Evolutionary conservation across 2,329 filamentous ascomycete genomes (phyloP), one percentile per base, ranked within the genome.

Genomic region (Ophiostoma himal-ulmi): DNA sequence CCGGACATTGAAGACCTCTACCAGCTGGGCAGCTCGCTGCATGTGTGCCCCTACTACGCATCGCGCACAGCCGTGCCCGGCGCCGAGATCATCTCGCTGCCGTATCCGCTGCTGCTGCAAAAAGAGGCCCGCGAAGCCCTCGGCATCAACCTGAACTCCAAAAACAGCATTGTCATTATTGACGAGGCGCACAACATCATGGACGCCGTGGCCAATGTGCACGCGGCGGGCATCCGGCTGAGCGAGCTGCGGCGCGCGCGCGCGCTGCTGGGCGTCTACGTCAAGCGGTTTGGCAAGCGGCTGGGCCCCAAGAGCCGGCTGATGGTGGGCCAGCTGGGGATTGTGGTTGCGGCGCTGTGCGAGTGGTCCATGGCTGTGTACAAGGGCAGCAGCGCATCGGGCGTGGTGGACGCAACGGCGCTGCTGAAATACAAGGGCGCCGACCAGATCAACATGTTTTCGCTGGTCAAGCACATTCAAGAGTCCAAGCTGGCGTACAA

Each of bases 151-250:
- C 80, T 99, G 10, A 93, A 96, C 75, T 65, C 67, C 3, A 54
- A 62, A 39, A 88, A 89, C 5, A 95, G 96, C 76, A 84, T 99
- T 0, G 89, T 99, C n/a, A 91, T 99, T 36, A 92, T 99, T 67
- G 95, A 99, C 75, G 95, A 99, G 81, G 95, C 95, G 0, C 95
- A 99, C 78, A 99, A 99, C 77, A 86, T 99, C 69, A 97, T 97
- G 90, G 94, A 97, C 78, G 93, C 94, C 0, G 92, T 99, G 65
- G 87, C 92, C 20, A 90, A 89, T 65, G 95, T 97, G 44, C 89
- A 97, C 77, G 94, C 94, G 0, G 88, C 92, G 0, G 88, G 91
- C 48, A 85, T 98, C 26, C 87, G 87, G 2, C 81, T 96, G 4
- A 82, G 82, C 36, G 93, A 97, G 73, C 82, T 98, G 22, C 87